These are phyloP conservation scores for Fusarium tjaetaba DNA, from an alignment of 2,329 filamentous ascomycete species.

Conservation along the genomic window DNA sequence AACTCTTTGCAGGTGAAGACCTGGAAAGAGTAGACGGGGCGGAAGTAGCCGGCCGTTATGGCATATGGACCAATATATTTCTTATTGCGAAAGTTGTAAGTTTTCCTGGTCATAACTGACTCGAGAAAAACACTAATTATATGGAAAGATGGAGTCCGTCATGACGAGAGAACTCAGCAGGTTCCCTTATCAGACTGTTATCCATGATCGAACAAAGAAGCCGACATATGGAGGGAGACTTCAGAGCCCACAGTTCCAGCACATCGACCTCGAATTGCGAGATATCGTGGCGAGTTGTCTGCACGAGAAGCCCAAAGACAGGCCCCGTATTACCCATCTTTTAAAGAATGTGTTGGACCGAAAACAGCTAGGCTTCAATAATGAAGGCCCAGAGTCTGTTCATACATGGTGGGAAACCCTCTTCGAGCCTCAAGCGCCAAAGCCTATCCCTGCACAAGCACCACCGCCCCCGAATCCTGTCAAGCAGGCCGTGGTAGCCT, in stretches of 20 bases:
- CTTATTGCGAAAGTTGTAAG: constrained; percentile 42
- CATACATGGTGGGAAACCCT: constrained; percentile 35
- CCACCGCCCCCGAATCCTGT: not conserved
- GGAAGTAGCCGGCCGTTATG: constrained; percentile 42
- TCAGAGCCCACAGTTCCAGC: not conserved
- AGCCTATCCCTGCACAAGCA: not conserved
- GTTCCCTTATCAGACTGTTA: constrained; percentile 23
- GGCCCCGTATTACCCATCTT: constrained; percentile 40
- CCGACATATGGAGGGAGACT: constrained; percentile 41
- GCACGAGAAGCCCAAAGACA: constrained; percentile 40
- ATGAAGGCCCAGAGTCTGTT: constrained; percentile 19
- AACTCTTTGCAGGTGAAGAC: constrained; percentile 21
- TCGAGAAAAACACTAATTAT: constrained; percentile 4
- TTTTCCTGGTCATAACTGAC: not conserved
- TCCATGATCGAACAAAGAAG: not conserved
- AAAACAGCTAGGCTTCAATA: constrained; percentile 29
- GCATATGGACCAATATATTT: constrained; percentile 45
- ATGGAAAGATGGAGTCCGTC: constrained; percentile 42
- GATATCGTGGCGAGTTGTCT: constrained; percentile 40
- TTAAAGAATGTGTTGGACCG: constrained; percentile 31
- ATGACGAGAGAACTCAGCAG: constrained; percentile 28
- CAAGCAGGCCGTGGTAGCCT: not conserved
- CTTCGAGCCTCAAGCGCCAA: not conserved
- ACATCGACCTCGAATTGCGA: constrained; percentile 38
- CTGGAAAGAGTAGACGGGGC: not conserved